Base-by-base conservation (phyloP, 768 basidiomycete genomes). In the Gloeostereum incarnatum region DNA sequence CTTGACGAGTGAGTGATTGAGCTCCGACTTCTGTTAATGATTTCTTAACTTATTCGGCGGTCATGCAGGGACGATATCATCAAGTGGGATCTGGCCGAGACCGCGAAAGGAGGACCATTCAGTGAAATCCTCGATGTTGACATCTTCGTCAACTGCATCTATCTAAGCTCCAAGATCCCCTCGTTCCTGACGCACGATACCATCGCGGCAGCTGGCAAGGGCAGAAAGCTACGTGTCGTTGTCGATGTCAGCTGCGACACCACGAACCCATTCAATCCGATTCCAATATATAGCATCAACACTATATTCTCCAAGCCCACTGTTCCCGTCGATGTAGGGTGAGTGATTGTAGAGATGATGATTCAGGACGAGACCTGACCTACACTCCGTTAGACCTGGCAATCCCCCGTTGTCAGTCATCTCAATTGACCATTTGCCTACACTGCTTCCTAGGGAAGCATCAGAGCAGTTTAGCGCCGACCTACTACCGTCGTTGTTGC, bases 201-300 rank as follows among this genome's bases (percentile, higher is more conserved):
- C 42, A 81, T 96, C 46, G 59, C 59, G 10, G 66, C 69, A 14
- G 86, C 85, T 6, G 90, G 92, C 19, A 59, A 64, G 37, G 49
- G 61, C 13, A 71, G 94, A 43, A 68, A 69, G 41, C 60, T 99
- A 41, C 68, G 76, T 16, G 80, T 93, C 19, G 78, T 97, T 35
- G 94, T 97, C 20, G 94, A 99, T 50, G 94, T 99, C 51, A 93
- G 90, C 56, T 99, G 94, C 66, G 94, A 99, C 59, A 97, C 94
- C 19, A 97, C 92, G 39, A 99, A 99, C 60, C 91, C 94, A 10
- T 83, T 83, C 72, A 99, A 97, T 59, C 94, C 94, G 1, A 83
- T 98, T 48, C 94, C 94, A 6, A 81, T 99, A 42, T 99, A 99
- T 63, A 67, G 54, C 40, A 71, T 92, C 62, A 97, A 96, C 63